Evolutionary conservation across 1,139 yeast species (phyloP).

Genomic region (Protomyces gravidus): DNA sequence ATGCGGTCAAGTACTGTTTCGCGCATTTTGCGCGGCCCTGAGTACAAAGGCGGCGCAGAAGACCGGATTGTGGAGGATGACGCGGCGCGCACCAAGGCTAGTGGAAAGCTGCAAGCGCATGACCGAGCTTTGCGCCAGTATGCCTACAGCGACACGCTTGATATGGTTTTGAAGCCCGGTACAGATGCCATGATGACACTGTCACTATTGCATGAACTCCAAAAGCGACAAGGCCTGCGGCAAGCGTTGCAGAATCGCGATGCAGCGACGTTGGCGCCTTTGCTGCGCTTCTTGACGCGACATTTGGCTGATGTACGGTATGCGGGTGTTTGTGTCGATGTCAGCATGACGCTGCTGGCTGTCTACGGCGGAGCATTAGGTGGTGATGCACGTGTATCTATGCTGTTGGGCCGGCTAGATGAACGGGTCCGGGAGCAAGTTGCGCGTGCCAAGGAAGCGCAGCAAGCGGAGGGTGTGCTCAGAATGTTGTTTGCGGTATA

Average conservation of each 20-base stretch:
- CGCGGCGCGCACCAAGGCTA: constrained; percentile 35
- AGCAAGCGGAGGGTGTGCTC: constrained; percentile 87
- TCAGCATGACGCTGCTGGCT: constrained; percentile 60
- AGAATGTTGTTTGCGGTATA: constrained; percentile 59
- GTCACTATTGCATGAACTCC: constrained; percentile 76
- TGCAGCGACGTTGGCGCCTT: constrained; percentile 77
- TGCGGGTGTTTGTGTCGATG: constrained; percentile 72
- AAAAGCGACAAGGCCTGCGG: constrained; percentile 80
- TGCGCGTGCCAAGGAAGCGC: constrained; percentile 77
- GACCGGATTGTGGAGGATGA: constrained; percentile 53
- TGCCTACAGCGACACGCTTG: constrained; percentile 89
- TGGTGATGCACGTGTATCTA: constrained; percentile 74
- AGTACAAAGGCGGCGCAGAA: constrained; percentile 79
- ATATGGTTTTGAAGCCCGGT: constrained; percentile 74
- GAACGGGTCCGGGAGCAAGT: constrained; percentile 65
- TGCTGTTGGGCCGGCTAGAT: constrained; percentile 57
- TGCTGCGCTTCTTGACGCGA: constrained; percentile 75
- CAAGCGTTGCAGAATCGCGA: constrained; percentile 75
- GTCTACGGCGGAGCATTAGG: constrained; percentile 43
- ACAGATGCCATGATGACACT: constrained; percentile 64
- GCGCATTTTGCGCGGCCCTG: constrained; percentile 85
- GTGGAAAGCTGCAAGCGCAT: constrained; percentile 65
- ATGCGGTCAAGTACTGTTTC: constrained; percentile 50
- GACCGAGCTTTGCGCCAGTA: constrained; percentile 82
- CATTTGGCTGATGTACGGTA: constrained; percentile 74